Evolutionary conservation across 2,329 filamentous ascomycete genomes (phyloP).

Genomic region (Colletotrichum nymphaeae): DNA sequence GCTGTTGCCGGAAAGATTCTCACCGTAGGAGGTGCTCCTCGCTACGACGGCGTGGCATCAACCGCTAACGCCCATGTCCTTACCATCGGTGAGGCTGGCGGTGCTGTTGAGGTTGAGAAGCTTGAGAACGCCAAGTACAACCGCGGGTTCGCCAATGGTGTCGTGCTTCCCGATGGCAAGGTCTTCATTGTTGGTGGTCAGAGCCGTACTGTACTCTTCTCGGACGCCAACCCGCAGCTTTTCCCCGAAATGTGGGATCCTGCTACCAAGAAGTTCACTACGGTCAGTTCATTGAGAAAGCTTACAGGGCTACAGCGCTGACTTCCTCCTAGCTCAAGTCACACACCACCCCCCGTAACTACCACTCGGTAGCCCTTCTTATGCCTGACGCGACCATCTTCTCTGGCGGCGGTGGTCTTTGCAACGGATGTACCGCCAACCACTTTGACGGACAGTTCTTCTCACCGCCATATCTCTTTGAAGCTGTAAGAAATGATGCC

Average conservation of each 20-base stretch:
- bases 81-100: conserved; percentile 51
- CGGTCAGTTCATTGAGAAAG: not conserved
- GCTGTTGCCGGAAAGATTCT: conserved; percentile 63
- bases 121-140: conserved; percentile 29
- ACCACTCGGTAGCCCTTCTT: conserved; percentile 61
- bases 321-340: conserved; percentile 40
- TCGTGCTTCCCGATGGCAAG: conserved; percentile 59
- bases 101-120: not conserved
- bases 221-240: conserved; percentile 53
- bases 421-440: conserved; percentile 54
- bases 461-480: conserved; percentile 65
- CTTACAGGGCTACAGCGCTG: not conserved
- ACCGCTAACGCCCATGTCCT: conserved; percentile 59
- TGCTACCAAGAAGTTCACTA: conserved; percentile 48
- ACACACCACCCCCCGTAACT: conserved; percentile 55
- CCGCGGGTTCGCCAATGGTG: conserved; percentile 55
- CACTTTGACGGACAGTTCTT: conserved; percentile 68
- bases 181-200: conserved; percentile 60
- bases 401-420: conserved; percentile 64
- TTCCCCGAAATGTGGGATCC: conserved; percentile 60
- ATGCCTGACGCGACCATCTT: conserved; percentile 62
- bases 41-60: conserved; percentile 54
- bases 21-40: conserved; percentile 58
- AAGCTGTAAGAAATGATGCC: conserved; percentile 24
- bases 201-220: conserved; percentile 53